Evolutionary conservation across 1,284 basidiomycete genomes (phyloP), one percentile per base, ranked within the genome.

Genomic region (Bondarzewia mesenterica): DNA sequence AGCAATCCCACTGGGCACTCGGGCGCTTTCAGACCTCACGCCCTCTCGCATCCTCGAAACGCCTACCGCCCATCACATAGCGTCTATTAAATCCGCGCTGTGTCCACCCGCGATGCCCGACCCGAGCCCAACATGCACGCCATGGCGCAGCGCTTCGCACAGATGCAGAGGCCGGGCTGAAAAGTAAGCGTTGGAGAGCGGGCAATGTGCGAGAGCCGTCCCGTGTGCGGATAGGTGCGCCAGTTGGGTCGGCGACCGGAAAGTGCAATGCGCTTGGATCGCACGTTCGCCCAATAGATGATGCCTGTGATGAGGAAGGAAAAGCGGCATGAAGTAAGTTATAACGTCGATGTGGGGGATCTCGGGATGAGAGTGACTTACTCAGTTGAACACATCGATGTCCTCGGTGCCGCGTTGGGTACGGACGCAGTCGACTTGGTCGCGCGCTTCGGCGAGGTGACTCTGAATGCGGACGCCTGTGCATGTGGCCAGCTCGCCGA

Each of bases 31-130:
- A 15, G 62, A 57, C 36, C 71, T 68, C 16, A 60, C 54, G 2
- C 84, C 81, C 59, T 90, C 79, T n/a, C 85, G 71, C 66, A 88
- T 78, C 41, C 85, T 70, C 1, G 88, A 82, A 1, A 83, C 74
- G 5, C 75, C 67, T 0, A 92, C 89, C 0, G 86, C 80, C 50
- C 81, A 78, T 35, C 90, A 73, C 90, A 92, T 93, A 16, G 78
- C 72, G 42, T 67, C 72, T 75, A 89, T 85, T 29, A 92, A 78
- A 54, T 87, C 82, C 27, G 84, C 63, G 40, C 77, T 80, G 60
- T 93, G 93, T 5, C 90, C 89, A 3, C 90, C 90, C 1, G 88
- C 88, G 42, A 92, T 70, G 57, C 93, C 90, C n/a, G 81, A 82
- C 1, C 90, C 90, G 1, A 93, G 73, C 0, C 89, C 89, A 15